phyloP scores from a whole-genome alignment of 768 basidiomycete genomes.

The Lentinula detonsa region DNA sequence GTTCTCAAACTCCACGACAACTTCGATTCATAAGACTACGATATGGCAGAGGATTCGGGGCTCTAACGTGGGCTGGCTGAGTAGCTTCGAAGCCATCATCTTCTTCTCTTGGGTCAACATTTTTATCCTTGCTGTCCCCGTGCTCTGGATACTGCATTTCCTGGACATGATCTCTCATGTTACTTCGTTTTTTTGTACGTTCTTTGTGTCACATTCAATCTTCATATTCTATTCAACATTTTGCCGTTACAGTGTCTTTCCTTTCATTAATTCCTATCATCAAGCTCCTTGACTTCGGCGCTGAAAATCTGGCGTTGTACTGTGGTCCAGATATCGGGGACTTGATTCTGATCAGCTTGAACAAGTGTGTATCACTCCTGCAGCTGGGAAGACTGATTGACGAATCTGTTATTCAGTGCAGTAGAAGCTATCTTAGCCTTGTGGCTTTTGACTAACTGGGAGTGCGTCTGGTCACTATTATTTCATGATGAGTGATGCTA shows the following conservation, averaged over 20 bases:
- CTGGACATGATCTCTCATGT: conserved; percentile 14
- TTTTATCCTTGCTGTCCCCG: conserved; percentile 30
- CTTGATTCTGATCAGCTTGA: conserved; percentile 41
- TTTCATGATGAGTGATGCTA: background rate
- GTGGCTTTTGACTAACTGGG: conserved; percentile 38
- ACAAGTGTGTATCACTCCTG: conserved; percentile 31
- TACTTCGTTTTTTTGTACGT: conserved; percentile 21
- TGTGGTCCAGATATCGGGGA: conserved; percentile 45
- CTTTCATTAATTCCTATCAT: conserved; percentile 45
- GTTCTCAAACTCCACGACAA: background rate
- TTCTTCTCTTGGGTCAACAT: conserved; percentile 35
- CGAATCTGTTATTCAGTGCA: conserved; percentile 22
- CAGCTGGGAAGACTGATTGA: background rate
- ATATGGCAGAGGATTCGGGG: background rate
- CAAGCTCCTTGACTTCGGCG: conserved; percentile 43
- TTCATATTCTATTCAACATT: background rate
- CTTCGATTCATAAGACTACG: background rate
- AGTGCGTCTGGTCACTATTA: conserved; percentile 23
- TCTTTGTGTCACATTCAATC: conserved; percentile 6
- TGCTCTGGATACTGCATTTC: conserved; percentile 18
- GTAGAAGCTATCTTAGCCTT: conserved; percentile 47
- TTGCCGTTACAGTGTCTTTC: conserved; percentile 31
- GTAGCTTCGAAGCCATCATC: conserved; percentile 27
- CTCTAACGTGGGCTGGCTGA: conserved; percentile 18
- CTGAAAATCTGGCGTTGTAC: conserved; percentile 45